A percentile compares a stretch with the other conserved stretches of the same genome.
These are phyloP conservation scores for Parasarocladium wereldwijsianum DNA, from an alignment of 2,329 filamentous ascomycete species.

Conservation along the genomic window DNA sequence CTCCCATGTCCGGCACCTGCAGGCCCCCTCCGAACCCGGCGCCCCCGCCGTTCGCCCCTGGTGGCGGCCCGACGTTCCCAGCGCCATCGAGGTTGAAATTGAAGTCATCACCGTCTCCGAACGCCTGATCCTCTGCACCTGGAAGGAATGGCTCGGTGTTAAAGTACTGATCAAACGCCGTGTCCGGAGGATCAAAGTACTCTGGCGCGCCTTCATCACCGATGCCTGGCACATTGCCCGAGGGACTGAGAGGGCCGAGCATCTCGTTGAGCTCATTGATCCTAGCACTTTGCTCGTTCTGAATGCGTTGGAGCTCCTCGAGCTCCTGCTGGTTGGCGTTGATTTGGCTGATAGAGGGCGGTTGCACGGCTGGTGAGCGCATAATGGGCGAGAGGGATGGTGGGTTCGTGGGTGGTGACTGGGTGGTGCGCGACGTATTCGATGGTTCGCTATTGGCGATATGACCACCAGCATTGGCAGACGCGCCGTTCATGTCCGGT, in stretches of 20 bases:
- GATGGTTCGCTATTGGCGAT: neutral
- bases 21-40: constrained; percentile 9
- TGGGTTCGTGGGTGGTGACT: constrained; percentile 10
- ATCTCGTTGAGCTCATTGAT: constrained; percentile 62
- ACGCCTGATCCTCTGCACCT: constrained; percentile 23
- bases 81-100: constrained; percentile 31
- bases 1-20: neutral
- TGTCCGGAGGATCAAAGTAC: constrained; percentile 18
- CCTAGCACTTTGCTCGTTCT: constrained; percentile 62
- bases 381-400: constrained; percentile 35
- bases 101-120: constrained; percentile 30
- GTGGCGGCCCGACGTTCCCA: constrained; percentile 9
- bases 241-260: constrained; percentile 68
- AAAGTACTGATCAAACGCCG: constrained; percentile 38
- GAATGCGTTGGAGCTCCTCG: constrained; percentile 63
- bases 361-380: constrained; percentile 24
- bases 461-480: constrained; percentile 8
- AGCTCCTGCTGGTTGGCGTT: constrained; percentile 60
- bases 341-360: constrained; percentile 45
- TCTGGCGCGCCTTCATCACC: constrained; percentile 21
- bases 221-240: constrained; percentile 62
- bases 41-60: constrained; percentile 4
- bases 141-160: constrained; percentile 24
- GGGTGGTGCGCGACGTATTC: neutral
- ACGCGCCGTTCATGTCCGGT: constrained; percentile 8